Evolutionary conservation across 768 basidiomycete species (phyloP).

Genomic region (Tylopilus subfusipes): DNA sequence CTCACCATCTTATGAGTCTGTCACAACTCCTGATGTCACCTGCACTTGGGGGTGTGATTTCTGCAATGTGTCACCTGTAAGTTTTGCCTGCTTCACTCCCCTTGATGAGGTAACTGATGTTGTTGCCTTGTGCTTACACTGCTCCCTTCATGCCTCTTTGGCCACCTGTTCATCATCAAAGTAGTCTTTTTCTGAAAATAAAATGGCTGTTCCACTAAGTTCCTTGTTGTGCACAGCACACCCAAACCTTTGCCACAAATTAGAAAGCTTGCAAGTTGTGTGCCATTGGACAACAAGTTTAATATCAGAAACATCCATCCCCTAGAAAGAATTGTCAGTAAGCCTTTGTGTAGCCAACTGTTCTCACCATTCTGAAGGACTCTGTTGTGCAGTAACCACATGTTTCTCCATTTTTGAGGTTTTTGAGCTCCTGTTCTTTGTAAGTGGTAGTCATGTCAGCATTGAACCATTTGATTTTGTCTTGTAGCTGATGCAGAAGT

Average conservation of each 20-base stretch:
- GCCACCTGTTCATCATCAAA: background rate
- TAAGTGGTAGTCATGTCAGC: background rate
- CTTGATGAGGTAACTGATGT: too few relatives aligned
- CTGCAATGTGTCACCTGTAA: too few relatives aligned
- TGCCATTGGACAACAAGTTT: too few relatives aligned
- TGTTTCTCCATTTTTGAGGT: background rate
- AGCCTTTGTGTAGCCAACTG: too few relatives aligned
- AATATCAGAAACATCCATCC: background rate
- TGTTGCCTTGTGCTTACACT: too few relatives aligned
- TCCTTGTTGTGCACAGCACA: background rate
- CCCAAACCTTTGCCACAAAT: background rate
- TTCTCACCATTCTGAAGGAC: background rate
- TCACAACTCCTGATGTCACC: too few relatives aligned
- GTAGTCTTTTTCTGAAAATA: background rate
- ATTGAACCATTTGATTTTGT: too few relatives aligned
- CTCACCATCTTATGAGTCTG: too few relatives aligned
- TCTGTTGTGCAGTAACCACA: background rate
- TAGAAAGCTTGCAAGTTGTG: background rate
- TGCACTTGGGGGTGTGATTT: too few relatives aligned
- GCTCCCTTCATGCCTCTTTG: background rate
- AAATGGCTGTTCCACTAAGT: background rate
- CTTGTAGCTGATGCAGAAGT: background rate
- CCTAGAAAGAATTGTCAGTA: background rate
- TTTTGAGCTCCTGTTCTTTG: background rate
- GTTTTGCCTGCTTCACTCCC: too few relatives aligned